Percentiles rank a stretch among this genome's conserved stretches.
These are phyloP conservation scores for Micromonas commoda DNA, from an alignment of 139 green algal species.

Conservation along the genomic window DNA sequence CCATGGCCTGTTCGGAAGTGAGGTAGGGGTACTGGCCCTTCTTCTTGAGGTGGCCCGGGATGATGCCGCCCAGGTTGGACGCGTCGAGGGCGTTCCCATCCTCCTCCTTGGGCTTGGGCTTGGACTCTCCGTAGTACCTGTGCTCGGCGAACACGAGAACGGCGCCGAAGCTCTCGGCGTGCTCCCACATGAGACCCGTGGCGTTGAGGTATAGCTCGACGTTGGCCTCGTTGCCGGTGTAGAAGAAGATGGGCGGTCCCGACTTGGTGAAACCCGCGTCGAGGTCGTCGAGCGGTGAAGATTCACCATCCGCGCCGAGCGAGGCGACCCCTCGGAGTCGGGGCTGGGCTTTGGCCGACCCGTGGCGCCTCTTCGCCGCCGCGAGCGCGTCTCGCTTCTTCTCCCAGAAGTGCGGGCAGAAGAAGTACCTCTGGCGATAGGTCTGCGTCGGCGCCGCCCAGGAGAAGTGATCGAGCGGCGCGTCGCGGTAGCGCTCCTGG, in stretches of 20 bases:
- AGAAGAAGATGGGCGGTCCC: slow-evolving; percentile 22
- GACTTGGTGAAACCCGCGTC: not conserved
- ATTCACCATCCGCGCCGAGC: no score
- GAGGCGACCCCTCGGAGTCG: no score
- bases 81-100: no score
- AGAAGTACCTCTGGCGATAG: not conserved
- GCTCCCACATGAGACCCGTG: slow-evolving; percentile 76
- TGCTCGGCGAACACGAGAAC: slow-evolving; percentile 48
- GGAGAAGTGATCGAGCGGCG: not conserved
- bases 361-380: not conserved
- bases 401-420: not conserved
- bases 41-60: no score
- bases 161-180: slow-evolving; percentile 42
- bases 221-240: slow-evolving; percentile 77
- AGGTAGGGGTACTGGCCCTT: not conserved
- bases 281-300: no score
- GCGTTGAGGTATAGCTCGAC: slow-evolving; percentile 52
- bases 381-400: not conserved
- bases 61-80: no score
- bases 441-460: not conserved
- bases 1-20: not conserved
- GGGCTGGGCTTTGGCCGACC: no score
- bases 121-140: slow-evolving; percentile 68
- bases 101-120: no score
- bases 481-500: not conserved